Conservation (phyloP, 495 filamentous ascomycete species). For the Cairneyella variabilis region DNA sequence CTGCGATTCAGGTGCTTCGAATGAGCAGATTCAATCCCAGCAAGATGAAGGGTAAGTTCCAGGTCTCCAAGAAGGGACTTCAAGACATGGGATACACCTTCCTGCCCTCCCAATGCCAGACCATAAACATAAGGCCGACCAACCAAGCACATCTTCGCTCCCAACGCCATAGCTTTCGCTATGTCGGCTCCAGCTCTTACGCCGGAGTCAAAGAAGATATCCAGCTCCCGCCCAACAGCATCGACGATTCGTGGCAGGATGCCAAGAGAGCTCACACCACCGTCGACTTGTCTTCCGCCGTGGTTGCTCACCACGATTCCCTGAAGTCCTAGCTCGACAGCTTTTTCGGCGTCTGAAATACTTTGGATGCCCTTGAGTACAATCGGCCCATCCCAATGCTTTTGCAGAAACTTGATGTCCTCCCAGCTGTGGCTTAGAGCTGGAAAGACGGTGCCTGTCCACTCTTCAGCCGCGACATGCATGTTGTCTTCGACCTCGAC, state of each 20-base stretch:
- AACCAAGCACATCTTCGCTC: slow-evolving; percentile 61
- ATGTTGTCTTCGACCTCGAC: slow-evolving; percentile 31
- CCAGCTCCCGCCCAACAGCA: slow-evolving; percentile 33
- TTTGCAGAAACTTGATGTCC: slow-evolving; percentile 53
- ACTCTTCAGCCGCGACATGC: slow-evolving; percentile 49
- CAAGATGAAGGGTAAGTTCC: too few relatives aligned
- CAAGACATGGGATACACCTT: slow-evolving; percentile 60
- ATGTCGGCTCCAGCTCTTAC: slow-evolving; percentile 54
- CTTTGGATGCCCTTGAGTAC: slow-evolving; percentile 87
- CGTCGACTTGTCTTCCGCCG: slow-evolving; percentile 61
- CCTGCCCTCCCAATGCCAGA: slow-evolving; percentile 54
- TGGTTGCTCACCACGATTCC: slow-evolving; percentile 70
- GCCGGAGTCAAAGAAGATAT: slow-evolving; percentile 62
- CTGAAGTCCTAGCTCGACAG: slow-evolving; percentile 75
- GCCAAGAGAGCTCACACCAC: slow-evolving; percentile 57
- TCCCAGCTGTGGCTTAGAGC: too few relatives aligned
- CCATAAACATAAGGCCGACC: slow-evolving; percentile 62
- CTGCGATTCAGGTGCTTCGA: too few relatives aligned
- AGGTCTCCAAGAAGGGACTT: slow-evolving; percentile 62
- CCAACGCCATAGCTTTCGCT: slow-evolving; percentile 59
- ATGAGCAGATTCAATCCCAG: too few relatives aligned
- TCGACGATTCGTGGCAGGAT: slow-evolving; percentile 61
- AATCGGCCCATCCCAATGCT: slow-evolving; percentile 31
- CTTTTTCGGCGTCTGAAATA: slow-evolving; percentile 84
- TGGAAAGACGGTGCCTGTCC: slow-evolving; percentile 51